Evolutionary conservation across 2,329 filamentous ascomycete species (phyloP).

Genomic region (Pseudogymnoascus sp.): DNA sequence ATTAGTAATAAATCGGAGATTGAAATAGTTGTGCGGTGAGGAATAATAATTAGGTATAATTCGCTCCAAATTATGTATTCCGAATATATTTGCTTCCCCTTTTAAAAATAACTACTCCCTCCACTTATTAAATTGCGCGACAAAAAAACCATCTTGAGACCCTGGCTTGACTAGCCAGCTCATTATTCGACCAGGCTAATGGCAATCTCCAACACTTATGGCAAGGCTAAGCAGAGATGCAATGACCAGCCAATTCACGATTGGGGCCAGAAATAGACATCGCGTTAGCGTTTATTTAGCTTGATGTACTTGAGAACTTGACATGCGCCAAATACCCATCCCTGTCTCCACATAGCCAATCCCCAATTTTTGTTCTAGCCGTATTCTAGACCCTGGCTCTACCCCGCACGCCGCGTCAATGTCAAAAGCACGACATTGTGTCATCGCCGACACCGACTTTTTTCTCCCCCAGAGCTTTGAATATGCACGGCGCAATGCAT

Average conservation of each 20-base stretch:
- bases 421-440: not conserved
- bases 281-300: not conserved
- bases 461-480: slow-evolving; percentile 9
- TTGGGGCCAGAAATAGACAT: no score
- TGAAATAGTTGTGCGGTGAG: not conserved
- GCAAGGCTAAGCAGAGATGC: no score
- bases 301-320: not conserved
- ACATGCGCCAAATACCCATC: not conserved
- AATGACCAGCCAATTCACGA: no score
- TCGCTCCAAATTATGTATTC: no score
- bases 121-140: no score
- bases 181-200: no score
- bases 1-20: slow-evolving; percentile 1
- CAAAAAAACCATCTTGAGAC: no score
- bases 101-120: no score
- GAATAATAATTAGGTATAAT: no score
- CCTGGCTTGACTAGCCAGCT: no score
- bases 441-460: not conserved
- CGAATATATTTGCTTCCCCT: no score
- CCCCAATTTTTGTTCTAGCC: not conserved
- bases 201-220: no score
- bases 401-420: not conserved
- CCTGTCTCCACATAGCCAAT: not conserved
- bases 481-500: not conserved
- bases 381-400: not conserved